Evolutionary conservation across 1,284 basidiomycete species (phyloP).

Genomic region (Macrocystidia cucumis): DNA sequence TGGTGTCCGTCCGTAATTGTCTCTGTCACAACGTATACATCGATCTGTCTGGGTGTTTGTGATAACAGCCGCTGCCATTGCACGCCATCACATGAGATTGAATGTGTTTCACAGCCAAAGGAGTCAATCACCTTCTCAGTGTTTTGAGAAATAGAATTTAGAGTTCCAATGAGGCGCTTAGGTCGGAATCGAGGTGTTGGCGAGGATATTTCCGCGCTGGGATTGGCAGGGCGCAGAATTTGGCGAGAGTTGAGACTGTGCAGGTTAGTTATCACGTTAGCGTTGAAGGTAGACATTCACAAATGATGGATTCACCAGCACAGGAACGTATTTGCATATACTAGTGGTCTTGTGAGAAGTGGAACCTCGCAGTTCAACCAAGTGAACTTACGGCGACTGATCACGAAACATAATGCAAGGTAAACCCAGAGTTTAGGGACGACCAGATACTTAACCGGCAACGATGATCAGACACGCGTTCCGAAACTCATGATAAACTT

Average conservation of each 20-base stretch:
- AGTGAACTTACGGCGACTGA: slow-evolving; percentile 21
- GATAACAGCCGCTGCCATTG: slow-evolving; percentile 1
- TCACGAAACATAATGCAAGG: slow-evolving; percentile 22
- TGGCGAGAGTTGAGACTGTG: slow-evolving; percentile 24
- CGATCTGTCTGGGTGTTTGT: slow-evolving; percentile 16
- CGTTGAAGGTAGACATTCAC: not conserved
- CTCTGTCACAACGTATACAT: slow-evolving; percentile 19
- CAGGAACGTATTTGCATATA: slow-evolving; percentile 24
- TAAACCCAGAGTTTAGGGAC: slow-evolving; percentile 22
- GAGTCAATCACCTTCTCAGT: no score
- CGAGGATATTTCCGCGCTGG: slow-evolving; percentile 13
- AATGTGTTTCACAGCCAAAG: no score
- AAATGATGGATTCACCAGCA: slow-evolving; percentile 21
- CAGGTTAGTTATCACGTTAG: no score
- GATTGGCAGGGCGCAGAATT: slow-evolving; percentile 15
- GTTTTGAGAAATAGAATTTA: slow-evolving; percentile 3
- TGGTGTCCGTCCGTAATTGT: slow-evolving; percentile 17
- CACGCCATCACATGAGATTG: no score
- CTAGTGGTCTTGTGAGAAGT: slow-evolving; percentile 9
- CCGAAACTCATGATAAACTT: slow-evolving; percentile 3
- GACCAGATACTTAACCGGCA: slow-evolving; percentile 15
- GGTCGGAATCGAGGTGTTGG: slow-evolving; percentile 12
- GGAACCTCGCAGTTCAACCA: not conserved
- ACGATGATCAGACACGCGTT: not conserved
- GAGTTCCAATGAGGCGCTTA: slow-evolving; percentile 5